These are phyloP conservation scores for Cytospora chrysosperma DNA, from an alignment of 2,329 filamentous ascomycete species.

Conservation along the genomic window DNA sequence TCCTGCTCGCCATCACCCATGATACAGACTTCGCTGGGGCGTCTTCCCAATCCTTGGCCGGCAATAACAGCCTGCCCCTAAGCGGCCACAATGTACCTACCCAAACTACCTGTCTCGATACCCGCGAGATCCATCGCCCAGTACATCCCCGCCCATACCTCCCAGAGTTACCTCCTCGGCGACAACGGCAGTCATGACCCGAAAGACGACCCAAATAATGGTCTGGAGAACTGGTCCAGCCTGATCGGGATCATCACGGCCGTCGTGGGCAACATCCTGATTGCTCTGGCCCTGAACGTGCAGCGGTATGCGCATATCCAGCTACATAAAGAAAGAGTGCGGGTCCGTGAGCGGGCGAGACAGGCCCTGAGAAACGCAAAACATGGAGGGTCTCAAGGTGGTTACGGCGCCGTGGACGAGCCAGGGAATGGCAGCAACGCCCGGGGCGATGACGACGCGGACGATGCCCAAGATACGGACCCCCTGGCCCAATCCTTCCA, in stretches of 20 bases:
- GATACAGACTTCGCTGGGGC: conserved; percentile 8
- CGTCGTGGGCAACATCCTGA: conserved; percentile 88
- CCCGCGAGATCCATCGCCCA: conserved; percentile 18
- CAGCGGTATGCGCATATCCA: conserved; percentile 93
- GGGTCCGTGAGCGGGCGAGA: conserved; percentile 54
- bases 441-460: conserved; percentile 36
- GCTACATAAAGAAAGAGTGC: conserved; percentile 68
- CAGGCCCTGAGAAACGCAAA: conserved; percentile 50
- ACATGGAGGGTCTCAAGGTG: conserved; percentile 30
- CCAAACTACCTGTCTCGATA: conserved; percentile 11
- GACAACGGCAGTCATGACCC: conserved; percentile 27
- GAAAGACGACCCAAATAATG: conserved; percentile 43
- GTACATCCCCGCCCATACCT: conserved; percentile 22
- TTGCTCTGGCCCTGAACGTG: conserved; percentile 92
- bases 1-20: conserved; percentile 7
- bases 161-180: conserved; percentile 23
- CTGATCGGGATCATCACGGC: conserved; percentile 93
- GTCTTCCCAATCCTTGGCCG: conserved; percentile 13
- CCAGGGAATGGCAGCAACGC: conserved; percentile 29
- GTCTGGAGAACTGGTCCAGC: conserved; percentile 76
- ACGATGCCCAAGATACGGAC: conserved; percentile 44
- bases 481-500: conserved; percentile 52
- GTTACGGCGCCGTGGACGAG: conserved; percentile 32
- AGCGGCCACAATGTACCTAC: conserved; percentile 21
- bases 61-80: conserved; percentile 20